These are phyloP conservation scores for Ogataea saltuana DNA, from an alignment of 805 yeast species.

Conservation along the genomic window DNA sequence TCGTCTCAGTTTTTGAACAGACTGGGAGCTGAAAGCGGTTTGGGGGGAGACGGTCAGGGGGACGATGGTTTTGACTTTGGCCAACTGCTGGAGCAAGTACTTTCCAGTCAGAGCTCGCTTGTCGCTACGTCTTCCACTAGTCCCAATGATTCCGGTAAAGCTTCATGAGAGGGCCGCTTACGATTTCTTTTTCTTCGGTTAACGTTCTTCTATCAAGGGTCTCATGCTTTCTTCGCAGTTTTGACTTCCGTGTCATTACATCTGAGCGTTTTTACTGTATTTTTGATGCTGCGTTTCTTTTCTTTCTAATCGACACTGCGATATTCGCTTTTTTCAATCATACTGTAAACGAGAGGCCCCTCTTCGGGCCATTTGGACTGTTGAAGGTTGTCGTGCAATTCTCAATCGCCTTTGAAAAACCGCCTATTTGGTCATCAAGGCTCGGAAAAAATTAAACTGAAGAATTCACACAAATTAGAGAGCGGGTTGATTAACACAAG, in stretches of 20 bases:
- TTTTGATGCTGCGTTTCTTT: too few species aligned
- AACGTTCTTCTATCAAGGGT: too few species aligned
- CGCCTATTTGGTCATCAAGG: neutral
- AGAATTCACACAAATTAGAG: too few species aligned
- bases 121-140: slow-evolving; percentile 13
- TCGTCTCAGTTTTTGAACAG: slow-evolving; percentile 7
- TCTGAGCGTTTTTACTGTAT: neutral
- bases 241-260: slow-evolving; percentile 3
- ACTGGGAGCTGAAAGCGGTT: slow-evolving; percentile 23
- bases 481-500: too few species aligned
- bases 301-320: too few species aligned
- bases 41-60: slow-evolving; percentile 15
- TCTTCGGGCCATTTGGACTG: too few species aligned
- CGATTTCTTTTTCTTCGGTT: too few species aligned
- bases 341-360: too few species aligned
- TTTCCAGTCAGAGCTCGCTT: slow-evolving; percentile 20
- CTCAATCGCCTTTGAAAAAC: slow-evolving; percentile 3
- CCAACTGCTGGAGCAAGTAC: slow-evolving; percentile 25
- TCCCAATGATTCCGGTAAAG: neutral
- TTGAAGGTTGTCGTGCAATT: slow-evolving; percentile 1
- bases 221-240: neutral
- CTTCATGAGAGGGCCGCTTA: too few species aligned
- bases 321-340: too few species aligned
- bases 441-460: too few species aligned
- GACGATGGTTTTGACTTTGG: slow-evolving; percentile 20